These are phyloP conservation scores for Crithidia sp. DNA, from an alignment of 208 protist genomes.

Conservation along the genomic window DNA sequence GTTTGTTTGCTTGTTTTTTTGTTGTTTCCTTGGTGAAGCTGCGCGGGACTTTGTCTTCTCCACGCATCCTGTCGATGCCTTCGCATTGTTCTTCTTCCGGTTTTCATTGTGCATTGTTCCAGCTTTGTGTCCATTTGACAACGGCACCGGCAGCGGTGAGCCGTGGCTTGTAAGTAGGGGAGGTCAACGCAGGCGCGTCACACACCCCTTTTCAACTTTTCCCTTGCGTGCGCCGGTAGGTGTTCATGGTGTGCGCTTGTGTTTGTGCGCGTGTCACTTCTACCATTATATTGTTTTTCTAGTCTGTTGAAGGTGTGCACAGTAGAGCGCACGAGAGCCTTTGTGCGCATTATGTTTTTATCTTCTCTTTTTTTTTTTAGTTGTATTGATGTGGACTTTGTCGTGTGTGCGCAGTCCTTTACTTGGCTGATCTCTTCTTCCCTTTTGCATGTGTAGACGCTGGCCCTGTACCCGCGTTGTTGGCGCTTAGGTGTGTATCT, in stretches of 20 bases:
- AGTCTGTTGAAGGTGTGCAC: background rate
- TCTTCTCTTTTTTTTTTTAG: slow-evolving; percentile 15
- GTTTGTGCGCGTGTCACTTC: no score
- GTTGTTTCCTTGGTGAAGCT: background rate
- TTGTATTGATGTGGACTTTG: background rate
- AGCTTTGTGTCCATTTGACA: no score
- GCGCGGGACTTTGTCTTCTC: no score
- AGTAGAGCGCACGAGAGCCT: background rate
- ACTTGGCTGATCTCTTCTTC: background rate
- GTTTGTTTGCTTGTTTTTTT: background rate
- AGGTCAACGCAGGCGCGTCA: no score
- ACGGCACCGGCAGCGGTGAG: no score
- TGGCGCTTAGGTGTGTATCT: background rate
- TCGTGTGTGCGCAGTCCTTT: background rate
- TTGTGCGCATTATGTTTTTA: background rate
- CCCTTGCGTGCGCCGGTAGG: no score
- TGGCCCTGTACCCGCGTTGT: background rate
- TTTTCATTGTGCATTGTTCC: no score
- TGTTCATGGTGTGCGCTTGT: no score
- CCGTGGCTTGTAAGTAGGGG: no score
- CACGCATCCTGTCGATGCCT: background rate
- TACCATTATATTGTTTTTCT: background rate
- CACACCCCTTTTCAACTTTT: no score
- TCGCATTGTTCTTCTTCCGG: background rate
- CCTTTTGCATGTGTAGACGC: no score